Evolutionary conservation across 73 alveolate species (phyloP).

Genomic region (Diophrys appendiculata): DNA sequence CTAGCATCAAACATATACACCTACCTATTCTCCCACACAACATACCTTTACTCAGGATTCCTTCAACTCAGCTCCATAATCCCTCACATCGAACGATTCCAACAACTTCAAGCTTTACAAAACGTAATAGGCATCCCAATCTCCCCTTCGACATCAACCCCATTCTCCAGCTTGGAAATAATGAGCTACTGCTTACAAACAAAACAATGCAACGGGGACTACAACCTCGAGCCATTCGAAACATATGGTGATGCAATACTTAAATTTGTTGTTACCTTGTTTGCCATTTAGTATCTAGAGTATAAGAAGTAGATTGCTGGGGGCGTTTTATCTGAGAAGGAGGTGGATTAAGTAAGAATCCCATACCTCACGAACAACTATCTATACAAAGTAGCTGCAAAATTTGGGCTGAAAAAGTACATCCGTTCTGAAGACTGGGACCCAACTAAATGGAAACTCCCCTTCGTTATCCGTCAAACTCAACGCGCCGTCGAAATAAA

Average conservation of each 20-base stretch:
- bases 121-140: not conserved
- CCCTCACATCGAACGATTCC: not conserved
- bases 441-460: not conserved
- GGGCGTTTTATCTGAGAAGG: not conserved
- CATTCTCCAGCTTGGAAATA: no score
- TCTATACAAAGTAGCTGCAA: not conserved
- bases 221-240: slow-evolving; percentile 40
- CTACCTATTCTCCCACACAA: not conserved
- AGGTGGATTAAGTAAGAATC: not conserved
- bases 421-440: not conserved
- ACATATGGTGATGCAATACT: slow-evolving; percentile 60
- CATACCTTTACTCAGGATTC: not conserved
- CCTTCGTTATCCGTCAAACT: not conserved
- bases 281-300: slow-evolving; percentile 18
- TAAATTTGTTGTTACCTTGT: slow-evolving; percentile 41
- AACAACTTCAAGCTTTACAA: not conserved
- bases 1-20: not conserved
- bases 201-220: not conserved
- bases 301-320: not conserved
- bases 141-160: not conserved
- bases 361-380: not conserved
- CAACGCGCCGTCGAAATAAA: not conserved
- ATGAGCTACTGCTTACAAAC: not conserved
- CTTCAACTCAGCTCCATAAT: not conserved
- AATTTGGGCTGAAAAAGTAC: not conserved